Base-by-base conservation (phyloP, 1,284 basidiomycete genomes). In the Apiotrichum montevideense region DNA sequence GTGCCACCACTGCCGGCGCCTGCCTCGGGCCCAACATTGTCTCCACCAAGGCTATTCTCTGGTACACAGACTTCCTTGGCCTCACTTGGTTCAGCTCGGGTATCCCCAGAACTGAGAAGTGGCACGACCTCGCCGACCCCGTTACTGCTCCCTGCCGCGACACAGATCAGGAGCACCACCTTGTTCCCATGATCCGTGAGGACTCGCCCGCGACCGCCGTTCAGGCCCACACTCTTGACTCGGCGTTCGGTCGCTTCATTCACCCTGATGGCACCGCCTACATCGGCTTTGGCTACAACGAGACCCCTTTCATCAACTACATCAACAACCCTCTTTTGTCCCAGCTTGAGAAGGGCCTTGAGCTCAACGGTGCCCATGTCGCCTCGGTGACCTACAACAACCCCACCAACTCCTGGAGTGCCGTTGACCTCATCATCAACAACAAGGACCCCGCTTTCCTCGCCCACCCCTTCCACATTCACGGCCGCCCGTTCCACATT, bases 391-490 rank as follows among this genome's bases (percentile, higher is more conserved):
- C 54, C 44, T 69, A 58, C 57, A 60, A 57, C 54, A 37, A 35
- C 35, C 47, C 47, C 4, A 56, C 54, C 49, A 46, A 13, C n/a
- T 1, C 40, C 33, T 15, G 55, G 29, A 63, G 66, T 21, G 62
- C 57, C 6, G 66, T 62, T 13, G 66, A 68, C 45, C 56, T 70
- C 32, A 61, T 70, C 46, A 39, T 78, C 57, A 75, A 75, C 64
- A 76, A 77, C 59, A 44, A 68, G 11, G 73, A 74, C 52, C 54
- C 49, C 0, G 55, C 55, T 14, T 35, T 21, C 29, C 63, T 73
- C n/a, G 47, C 69, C 42, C 76, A 77, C 57, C 76, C 77, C 1
- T 72, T 67, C 57, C 72, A 74, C 58, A 58, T 72, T 13, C 71
- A 71, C 60, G 65, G 63, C 4, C 50, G 56, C 43, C 53, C 55